These are phyloP conservation scores for Fagus sylvatica DNA, from an alignment of 306 rosid species.

Conservation along the genomic window DNA sequence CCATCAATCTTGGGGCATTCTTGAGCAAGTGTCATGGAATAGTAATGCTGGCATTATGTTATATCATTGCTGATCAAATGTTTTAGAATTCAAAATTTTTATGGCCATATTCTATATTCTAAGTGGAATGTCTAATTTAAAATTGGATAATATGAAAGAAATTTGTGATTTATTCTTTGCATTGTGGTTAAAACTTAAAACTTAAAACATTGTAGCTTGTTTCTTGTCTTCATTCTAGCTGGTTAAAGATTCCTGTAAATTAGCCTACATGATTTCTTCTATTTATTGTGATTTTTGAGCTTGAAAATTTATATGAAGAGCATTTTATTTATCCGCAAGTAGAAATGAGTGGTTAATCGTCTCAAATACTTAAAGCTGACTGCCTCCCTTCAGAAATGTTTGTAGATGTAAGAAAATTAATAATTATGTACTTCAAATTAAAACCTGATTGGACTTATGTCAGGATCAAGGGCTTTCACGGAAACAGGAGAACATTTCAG, in stretches of 20 bases:
- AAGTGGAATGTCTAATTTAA: not conserved
- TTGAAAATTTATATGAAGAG: not conserved
- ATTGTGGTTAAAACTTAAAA: not conserved
- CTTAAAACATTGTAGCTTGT: not conserved
- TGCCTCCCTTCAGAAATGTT: not conserved
- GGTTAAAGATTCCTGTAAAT: not conserved
- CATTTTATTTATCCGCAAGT: not conserved
- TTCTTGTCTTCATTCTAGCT: not conserved
- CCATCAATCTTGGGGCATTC: not conserved
- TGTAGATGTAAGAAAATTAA: not conserved
- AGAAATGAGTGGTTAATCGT: not conserved
- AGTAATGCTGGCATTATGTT: not conserved
- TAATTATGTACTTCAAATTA: slow-evolving; percentile 3
- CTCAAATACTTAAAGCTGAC: not conserved
- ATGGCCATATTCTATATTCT: not conserved
- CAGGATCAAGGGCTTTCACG: slow-evolving; percentile 40
- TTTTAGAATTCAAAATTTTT: not conserved
- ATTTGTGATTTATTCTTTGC: not conserved
- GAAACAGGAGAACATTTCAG: slow-evolving; percentile 35
- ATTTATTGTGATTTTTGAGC: not conserved
- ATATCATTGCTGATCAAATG: not conserved
- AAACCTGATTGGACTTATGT: slow-evolving; percentile 16
- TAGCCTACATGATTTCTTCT: not conserved
- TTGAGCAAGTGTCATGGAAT: not conserved
- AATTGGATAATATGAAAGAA: not conserved